Percentiles rank a stretch among this genome's conserved stretches.
These are phyloP conservation scores for Lactifluus pinguis DNA, from an alignment of 768 basidiomycete species.

Conservation along the genomic window DNA sequence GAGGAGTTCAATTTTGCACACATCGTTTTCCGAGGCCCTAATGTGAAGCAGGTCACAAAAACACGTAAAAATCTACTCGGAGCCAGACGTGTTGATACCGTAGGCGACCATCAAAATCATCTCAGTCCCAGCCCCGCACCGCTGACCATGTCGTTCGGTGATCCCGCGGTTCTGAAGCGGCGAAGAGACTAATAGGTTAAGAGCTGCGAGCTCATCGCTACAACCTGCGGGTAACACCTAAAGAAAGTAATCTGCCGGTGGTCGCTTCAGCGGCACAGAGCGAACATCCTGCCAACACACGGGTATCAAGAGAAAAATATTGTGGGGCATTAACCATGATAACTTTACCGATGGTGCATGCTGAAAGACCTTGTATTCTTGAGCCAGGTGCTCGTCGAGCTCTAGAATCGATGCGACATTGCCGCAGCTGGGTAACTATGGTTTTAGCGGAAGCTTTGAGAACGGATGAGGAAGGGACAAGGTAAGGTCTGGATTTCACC, in stretches of 20 bases:
- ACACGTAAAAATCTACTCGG: not conserved
- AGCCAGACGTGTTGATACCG: not conserved
- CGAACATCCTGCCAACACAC: conserved; percentile 54
- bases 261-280: conserved; percentile 74
- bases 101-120: not conserved
- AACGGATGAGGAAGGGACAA: not conserved
- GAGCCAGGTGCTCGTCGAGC: conserved; percentile 84
- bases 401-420: conserved; percentile 94
- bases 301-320: not conserved
- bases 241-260: conserved; percentile 82
- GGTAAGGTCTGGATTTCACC: not conserved
- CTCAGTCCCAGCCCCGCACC: not conserved
- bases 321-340: not conserved
- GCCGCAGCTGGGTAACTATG: conserved; percentile 56
- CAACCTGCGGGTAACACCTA: conserved; percentile 23
- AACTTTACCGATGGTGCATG: conserved; percentile 75
- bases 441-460: not conserved
- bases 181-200: not conserved
- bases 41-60: not conserved
- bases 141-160: not conserved
- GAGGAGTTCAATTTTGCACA: not conserved
- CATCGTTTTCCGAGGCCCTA: not conserved
- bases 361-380: conserved; percentile 93
- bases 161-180: not conserved
- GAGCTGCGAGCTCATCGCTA: not conserved